Evolutionary conservation across 208 protist genomes (phyloP).

Genomic region (Crithidia bombi): DNA sequence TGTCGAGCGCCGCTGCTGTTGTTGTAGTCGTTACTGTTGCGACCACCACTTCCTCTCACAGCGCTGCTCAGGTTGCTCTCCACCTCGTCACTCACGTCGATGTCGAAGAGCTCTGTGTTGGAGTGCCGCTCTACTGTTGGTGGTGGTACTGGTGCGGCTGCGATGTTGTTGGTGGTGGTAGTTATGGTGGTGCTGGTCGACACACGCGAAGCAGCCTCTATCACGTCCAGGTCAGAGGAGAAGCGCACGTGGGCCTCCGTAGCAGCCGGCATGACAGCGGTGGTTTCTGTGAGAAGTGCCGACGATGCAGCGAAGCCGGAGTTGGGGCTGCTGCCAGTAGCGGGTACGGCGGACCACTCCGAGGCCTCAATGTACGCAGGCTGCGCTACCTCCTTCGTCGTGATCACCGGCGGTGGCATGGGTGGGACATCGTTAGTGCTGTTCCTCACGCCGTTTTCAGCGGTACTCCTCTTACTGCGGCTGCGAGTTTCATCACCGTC

Average conservation of each 20-base stretch:
- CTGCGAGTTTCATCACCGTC: no score
- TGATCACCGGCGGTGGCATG: no score
- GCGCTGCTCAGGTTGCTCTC: neutral
- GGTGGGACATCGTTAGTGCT: no score
- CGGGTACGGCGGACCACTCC: no score
- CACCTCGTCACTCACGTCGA: neutral
- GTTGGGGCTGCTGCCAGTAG: no score
- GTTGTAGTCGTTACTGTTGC: neutral
- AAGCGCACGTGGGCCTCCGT: constrained; percentile 16
- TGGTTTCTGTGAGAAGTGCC: neutral
- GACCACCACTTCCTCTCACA: neutral
- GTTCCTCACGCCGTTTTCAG: no score
- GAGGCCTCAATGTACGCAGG: no score
- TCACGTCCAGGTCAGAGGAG: constrained; percentile 12
- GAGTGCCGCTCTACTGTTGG: neutral
- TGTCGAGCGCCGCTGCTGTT: neutral
- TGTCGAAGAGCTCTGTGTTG: neutral
- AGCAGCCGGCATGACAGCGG: neutral
- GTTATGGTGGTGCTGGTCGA: neutral
- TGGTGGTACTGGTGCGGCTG: neutral
- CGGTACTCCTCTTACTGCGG: no score
- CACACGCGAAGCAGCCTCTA: constrained; percentile 7
- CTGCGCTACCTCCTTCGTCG: no score
- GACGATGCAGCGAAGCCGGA: neutral
- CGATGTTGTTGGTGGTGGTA: neutral